Evolutionary conservation across 306 rosid genomes (phyloP).

Genomic region (Cyclanthera cordifolia): DNA sequence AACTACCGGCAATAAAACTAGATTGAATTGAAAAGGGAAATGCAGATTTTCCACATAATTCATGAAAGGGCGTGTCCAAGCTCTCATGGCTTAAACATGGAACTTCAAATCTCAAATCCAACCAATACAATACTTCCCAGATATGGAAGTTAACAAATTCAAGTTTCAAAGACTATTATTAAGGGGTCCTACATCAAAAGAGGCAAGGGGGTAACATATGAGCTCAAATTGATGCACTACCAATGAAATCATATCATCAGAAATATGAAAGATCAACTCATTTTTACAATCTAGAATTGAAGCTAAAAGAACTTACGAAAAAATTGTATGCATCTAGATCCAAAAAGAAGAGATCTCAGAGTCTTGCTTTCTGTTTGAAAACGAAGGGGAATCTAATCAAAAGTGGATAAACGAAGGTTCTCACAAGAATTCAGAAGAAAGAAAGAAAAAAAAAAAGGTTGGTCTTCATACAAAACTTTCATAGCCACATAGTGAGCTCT

Average conservation of each 20-base stretch:
- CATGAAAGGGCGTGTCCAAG: neutral
- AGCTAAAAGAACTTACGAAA: neutral
- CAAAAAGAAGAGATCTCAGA: neutral
- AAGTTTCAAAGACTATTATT: neutral
- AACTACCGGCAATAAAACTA: neutral
- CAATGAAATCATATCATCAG: neutral
- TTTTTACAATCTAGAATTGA: too few species aligned
- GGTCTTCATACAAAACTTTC: neutral
- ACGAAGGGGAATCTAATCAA: neutral
- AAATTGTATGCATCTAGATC: neutral
- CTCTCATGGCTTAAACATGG: neutral
- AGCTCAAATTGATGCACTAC: neutral
- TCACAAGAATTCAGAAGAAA: neutral
- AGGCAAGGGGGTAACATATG: neutral
- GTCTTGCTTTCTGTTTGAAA: neutral
- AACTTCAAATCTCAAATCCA: neutral
- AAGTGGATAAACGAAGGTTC: conserved; percentile 1
- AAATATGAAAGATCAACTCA: too few species aligned
- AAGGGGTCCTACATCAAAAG: neutral
- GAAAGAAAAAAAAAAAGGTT: neutral
- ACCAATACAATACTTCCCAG: conserved; percentile 1
- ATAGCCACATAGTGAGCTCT: conserved; percentile 7
- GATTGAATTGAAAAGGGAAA: neutral
- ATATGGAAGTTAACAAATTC: neutral
- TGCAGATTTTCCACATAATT: neutral